Evolutionary conservation across 805 yeast genomes (phyloP), one percentile per base, ranked within the genome.

Genomic region (Candida ascalaphidarum): DNA sequence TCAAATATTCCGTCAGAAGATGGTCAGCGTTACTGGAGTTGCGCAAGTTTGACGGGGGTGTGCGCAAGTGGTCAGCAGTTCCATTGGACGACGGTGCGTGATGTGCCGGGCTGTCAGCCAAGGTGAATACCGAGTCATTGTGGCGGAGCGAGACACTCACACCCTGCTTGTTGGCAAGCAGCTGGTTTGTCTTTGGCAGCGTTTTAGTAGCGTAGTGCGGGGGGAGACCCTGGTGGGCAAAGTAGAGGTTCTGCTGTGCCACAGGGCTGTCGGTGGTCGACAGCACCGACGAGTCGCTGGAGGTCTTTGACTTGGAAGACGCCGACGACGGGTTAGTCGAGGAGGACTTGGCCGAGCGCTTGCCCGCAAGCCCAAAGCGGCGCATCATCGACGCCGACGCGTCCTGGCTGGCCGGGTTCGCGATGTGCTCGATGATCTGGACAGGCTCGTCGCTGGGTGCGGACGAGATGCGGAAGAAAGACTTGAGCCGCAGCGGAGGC

Each of bases 151-250:
- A 44, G 6, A 62, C 56, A 1, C 55, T 47, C 7, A 58, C 31
- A 17, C 50, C 52, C 15, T 43, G 44, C 21, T 39, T 35, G 12
- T 32, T 40, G 16, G 28, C 37, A 14, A 29, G 22, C 19, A 21
- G 22, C 14, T 29, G 33, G 12, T 9, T 16, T 13, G 14, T 24
- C 3, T 26, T 31, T 18, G 21, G 32, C 8, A 12, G 34, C 20
- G 9, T 21, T 10, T 29, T 19, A 2, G 10, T 11, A 11, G 20
- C 7, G 13, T 27, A 30, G 39, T 73, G 79, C 3, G 74, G 75
- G 4, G 80, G 78, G 7, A 68, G 45, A 1, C 80, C 79, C 38
- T 73, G 79, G 40, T 68, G 72, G 4, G 65, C 68, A 48, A 73
- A 73, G 44, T 74, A 73, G 14, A 71, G 68, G 43, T 65, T 71